Base-by-base conservation (phyloP, 1,139 yeast species). In the Saccharomyces uvarum region DNA sequence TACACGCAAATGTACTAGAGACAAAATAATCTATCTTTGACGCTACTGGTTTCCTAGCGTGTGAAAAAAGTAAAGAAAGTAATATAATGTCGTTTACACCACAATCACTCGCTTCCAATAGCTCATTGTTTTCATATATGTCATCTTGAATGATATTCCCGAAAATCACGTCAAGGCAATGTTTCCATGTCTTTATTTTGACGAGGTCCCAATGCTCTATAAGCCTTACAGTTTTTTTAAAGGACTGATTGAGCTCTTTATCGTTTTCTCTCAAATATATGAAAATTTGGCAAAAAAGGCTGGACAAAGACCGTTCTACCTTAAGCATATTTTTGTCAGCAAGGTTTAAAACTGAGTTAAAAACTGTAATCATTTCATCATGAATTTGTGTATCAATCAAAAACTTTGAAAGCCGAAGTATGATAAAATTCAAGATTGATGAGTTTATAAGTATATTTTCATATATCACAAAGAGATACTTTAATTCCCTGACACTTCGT, bases 391-490 rank as follows among this genome's bases (percentile, higher is more conserved):
- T 38, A 19, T 38, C 44, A 16, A 38, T 9, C 13, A 50, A 14
- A 24, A 44, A 44, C 29, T 50, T 21, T 11, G 52, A 50, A 16
- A 50, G 24, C 46, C 52, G 47, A 29, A 44, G 24, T 28, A 50
- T 28, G n/a, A 50, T 19, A 14, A 31, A 38, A 31, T 14, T 27
- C 4, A 21, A 21, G 4, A 44, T 14, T 19, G 42, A 8, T 28
- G 38, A 54, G 2, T 54, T 14, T 13, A 28, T 13, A 16, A 62
- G 24, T 1, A 14, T n/a, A n/a, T 48, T 38, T 29, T 57, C 59
- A 48, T 52, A 60, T 4, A 60, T 14, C 1, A 63, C 47, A 4
- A 64, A n/a, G 4, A 65, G 48, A 3, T 52, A 48, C 51, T 61
- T 58, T 13, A 63, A 21, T 14, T 57, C 58, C 27, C 65, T 55